These are phyloP conservation scores for Setomelanomma holmii DNA, from an alignment of 2,329 filamentous ascomycete genomes.

Conservation along the genomic window DNA sequence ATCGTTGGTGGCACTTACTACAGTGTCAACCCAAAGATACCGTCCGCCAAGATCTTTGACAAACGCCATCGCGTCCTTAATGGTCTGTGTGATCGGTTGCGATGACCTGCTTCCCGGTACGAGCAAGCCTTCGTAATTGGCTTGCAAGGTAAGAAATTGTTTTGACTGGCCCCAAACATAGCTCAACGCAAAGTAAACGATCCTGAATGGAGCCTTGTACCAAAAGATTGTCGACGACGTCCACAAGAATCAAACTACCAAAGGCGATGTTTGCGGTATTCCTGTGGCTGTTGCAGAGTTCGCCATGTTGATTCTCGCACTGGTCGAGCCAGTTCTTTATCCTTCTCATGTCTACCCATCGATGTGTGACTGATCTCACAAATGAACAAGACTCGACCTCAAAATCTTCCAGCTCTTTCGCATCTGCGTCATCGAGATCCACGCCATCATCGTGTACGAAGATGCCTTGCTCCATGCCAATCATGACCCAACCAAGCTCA, in stretches of 20 bases:
- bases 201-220: background rate
- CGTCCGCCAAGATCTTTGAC: constrained; percentile 6
- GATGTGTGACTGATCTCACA: background rate
- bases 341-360: constrained; percentile 2
- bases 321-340: constrained; percentile 5
- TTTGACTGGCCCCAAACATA: constrained; percentile 12
- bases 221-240: constrained; percentile 4
- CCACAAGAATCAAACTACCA: constrained; percentile 1
- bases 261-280: background rate
- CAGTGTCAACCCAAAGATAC: constrained; percentile 12
- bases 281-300: constrained; percentile 1
- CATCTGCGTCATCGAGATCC: background rate
- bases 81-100: constrained; percentile 7
- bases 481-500: background rate
- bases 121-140: constrained; percentile 1
- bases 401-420: background rate
- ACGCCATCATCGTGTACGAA: constrained; percentile 4
- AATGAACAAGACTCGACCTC: background rate
- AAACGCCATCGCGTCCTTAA: constrained; percentile 6
- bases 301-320: constrained; percentile 3
- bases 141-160: constrained; percentile 6
- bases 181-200: constrained; percentile 7
- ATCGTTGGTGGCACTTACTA: background rate
- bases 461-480: background rate
- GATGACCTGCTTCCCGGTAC: background rate